phyloP scores from a whole-genome alignment of 2,329 filamentous ascomycete genomes.

The Periconia sp. region DNA sequence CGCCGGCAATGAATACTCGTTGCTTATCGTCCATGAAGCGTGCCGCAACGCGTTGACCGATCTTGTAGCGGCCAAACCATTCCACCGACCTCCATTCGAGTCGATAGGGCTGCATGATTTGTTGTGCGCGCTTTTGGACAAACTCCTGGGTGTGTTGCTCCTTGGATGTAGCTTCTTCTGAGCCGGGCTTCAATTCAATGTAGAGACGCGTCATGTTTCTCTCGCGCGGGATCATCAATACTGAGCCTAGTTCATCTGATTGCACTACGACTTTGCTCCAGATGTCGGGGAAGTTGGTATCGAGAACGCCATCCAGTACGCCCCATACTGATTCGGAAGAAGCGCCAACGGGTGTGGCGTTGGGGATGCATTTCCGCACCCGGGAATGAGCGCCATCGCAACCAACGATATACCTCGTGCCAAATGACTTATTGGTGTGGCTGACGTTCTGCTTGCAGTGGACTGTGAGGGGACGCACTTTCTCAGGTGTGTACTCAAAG shows the following conservation, averaged over 20 bases:
- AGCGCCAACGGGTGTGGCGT: conserved; percentile 50
- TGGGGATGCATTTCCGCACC: conserved; percentile 64
- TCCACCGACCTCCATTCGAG: conserved; percentile 50
- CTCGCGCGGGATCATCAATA: conserved; percentile 74
- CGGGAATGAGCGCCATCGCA: conserved; percentile 74
- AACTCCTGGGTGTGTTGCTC: conserved; percentile 60
- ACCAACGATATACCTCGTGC: conserved; percentile 67
- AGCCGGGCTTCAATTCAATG: conserved; percentile 48
- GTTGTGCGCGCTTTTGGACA: conserved; percentile 65
- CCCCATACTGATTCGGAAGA: conserved; percentile 66
- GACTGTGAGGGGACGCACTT: conserved; percentile 45
- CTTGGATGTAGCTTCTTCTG: conserved; percentile 31
- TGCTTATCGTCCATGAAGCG: conserved; percentile 47
- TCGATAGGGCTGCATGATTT: conserved; percentile 50
- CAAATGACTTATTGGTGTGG: conserved; percentile 47
- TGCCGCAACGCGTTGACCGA: conserved; percentile 52
- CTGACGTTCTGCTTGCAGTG: conserved; percentile 43
- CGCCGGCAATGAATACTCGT: conserved; percentile 53
- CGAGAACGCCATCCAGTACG: conserved; percentile 69
- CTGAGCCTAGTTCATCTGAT: conserved; percentile 66
- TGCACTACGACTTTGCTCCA: conserved; percentile 74
- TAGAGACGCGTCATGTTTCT: conserved; percentile 69
- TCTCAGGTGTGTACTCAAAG: conserved; percentile 46
- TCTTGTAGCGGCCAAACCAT: conserved; percentile 56
- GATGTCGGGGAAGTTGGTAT: conserved; percentile 73